Base-by-base conservation (phyloP, 306 rosid species). In the Vicia sativa region DNA sequence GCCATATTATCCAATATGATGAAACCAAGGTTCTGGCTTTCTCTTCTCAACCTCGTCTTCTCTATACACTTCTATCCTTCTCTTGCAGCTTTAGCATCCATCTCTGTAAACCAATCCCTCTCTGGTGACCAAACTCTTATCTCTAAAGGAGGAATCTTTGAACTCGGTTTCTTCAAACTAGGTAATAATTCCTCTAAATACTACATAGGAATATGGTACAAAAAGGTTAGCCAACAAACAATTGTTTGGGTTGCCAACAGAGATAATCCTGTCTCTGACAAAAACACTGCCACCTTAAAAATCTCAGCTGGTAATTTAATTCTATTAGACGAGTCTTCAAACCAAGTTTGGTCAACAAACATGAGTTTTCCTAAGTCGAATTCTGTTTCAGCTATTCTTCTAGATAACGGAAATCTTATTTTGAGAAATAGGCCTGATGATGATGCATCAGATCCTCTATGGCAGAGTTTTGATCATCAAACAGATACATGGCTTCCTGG, bases 141-240 rank as follows among this genome's bases (percentile, higher is more conserved):
- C 55, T 86, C 86, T 7, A 6, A 62, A 2, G 68, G 60, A n/a
- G 83, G 68, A 11, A 53, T 7, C 38, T 86, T 86, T 25, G 80
- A 67, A 16, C 23, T 83, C 11, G 91, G 91, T 49, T 86, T 86
- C 81, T 79, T 81, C 74, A 66, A 16, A 1, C 76, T 79, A 78
- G 83, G 87, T 79, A 79, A 75, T 0, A 6, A 1, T 1, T 23
- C 81, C 43, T 73, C 83, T 9, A 82, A 79, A 12, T 79, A 78
- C 72, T 86, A 88, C 68, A 74, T 83, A 75, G 83, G 91, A 76
- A 84, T 82, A 4, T 86, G 89, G 95, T 86, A 88, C 87, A 74
- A 70, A 12, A 39, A 46, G 15, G 21, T 81, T 8, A 5, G 68
- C 21, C 0, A 0, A 2, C 19, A 4, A 53, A 78, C 82, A 34